These are phyloP conservation scores for Rubroboletus satanas DNA, from an alignment of 768 basidiomycete species.

Conservation along the genomic window DNA sequence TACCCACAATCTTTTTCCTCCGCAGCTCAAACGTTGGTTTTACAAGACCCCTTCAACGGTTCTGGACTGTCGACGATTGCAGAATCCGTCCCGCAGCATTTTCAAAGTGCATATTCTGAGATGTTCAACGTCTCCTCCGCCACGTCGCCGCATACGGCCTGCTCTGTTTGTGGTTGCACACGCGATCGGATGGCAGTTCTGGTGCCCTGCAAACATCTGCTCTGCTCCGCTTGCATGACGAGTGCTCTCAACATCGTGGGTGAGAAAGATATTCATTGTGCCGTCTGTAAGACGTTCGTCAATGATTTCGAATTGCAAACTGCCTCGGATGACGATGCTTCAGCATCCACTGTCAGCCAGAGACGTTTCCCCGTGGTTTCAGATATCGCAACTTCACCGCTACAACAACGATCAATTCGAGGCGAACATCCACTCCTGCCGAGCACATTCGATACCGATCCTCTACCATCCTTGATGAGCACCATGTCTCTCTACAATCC, in stretches of 20 bases:
- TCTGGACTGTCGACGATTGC: slow-evolving; percentile 32
- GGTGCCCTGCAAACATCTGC: slow-evolving; percentile 68
- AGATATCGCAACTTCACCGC: slow-evolving; percentile 18
- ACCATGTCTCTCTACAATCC: slow-evolving; percentile 29
- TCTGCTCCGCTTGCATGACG: slow-evolving; percentile 80
- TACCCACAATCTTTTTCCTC: slow-evolving; percentile 39
- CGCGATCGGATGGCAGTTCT: slow-evolving; percentile 57
- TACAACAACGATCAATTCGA: slow-evolving; percentile 25
- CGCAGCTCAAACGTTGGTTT: slow-evolving; percentile 30
- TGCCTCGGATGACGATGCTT: slow-evolving; percentile 24
- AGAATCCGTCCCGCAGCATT: slow-evolving; percentile 26
- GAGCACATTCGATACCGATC: slow-evolving; percentile 24
- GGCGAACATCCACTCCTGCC: slow-evolving; percentile 27
- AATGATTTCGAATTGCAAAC: slow-evolving; percentile 59
- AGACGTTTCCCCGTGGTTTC: slow-evolving; percentile 8
- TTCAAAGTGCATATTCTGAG: slow-evolving; percentile 18
- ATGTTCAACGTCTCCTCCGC: slow-evolving; percentile 19
- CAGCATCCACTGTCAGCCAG: slow-evolving; percentile 12
- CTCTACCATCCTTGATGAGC: slow-evolving; percentile 32
- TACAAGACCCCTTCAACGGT: slow-evolving; percentile 44
- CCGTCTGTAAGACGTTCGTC: slow-evolving; percentile 70
- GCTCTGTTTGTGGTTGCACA: slow-evolving; percentile 60
- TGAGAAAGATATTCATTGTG: slow-evolving; percentile 84
- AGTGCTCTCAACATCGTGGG: slow-evolving; percentile 87
- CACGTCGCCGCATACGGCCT: slow-evolving; percentile 32